These are phyloP conservation scores for Phytophthora lateralis DNA, from an alignment of 352 stramenopile species.

Conservation along the genomic window DNA sequence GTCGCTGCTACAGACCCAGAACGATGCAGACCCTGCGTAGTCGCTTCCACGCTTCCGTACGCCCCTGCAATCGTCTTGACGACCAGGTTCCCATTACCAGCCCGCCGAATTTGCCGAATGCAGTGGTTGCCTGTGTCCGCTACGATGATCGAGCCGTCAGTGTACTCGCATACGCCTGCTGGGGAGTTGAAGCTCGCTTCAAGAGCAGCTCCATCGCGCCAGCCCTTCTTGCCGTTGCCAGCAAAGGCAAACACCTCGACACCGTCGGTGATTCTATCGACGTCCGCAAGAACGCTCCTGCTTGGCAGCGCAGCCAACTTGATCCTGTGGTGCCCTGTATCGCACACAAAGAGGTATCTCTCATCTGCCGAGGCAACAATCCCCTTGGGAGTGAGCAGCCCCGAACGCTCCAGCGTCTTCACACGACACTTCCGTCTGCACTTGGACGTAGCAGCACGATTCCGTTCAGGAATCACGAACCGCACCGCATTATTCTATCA, in stretches of 20 bases:
- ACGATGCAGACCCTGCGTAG: not conserved
- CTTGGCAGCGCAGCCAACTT: conserved; percentile 48
- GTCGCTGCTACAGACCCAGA: conserved; percentile 2
- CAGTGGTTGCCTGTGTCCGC: conserved; percentile 64
- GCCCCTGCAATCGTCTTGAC: conserved; percentile 49
- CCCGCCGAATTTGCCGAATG: conserved; percentile 46
- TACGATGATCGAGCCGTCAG: conserved; percentile 46
- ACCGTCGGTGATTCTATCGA: conserved; percentile 10
- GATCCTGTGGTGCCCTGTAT: conserved; percentile 59
- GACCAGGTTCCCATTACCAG: conserved; percentile 30
- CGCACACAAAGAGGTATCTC: conserved; percentile 56
- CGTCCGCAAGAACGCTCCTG: conserved; percentile 25
- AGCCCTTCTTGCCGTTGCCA: conserved; percentile 47
- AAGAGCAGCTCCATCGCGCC: conserved; percentile 44
- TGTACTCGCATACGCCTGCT: conserved; percentile 40
- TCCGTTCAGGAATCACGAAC: conserved; percentile 25
- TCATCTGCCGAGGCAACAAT: conserved; percentile 46
- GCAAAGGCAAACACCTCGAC: conserved; percentile 56
- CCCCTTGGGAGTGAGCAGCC: conserved; percentile 52
- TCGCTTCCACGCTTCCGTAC: conserved; percentile 8
- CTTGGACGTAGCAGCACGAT: no score
- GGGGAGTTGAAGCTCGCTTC: conserved; percentile 53
- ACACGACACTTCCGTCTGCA: conserved; percentile 13
- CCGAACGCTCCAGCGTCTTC: conserved; percentile 34
- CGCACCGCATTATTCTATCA: conserved; percentile 48